Evolutionary conservation across 345 rosid genomes (phyloP), one percentile per base, ranked within the genome.

Genomic region (Eutrema heterophyllum): DNA sequence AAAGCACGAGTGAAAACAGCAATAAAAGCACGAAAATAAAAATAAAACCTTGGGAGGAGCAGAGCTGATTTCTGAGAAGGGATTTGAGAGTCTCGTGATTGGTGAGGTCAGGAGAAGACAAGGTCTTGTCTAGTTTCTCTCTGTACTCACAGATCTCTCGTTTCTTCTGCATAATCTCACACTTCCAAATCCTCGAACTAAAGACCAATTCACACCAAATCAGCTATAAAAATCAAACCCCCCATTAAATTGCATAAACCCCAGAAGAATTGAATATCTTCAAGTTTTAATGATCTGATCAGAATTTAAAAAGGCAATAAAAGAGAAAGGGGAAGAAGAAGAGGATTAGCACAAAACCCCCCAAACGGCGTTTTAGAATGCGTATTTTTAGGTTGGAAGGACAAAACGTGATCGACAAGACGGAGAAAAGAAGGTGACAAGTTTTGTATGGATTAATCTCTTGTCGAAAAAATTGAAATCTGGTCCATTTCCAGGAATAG

Each of bases 81-180:
- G 80, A 65, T 83, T 79, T 86, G 49, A 96, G 82, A 6, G 76
- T 64, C 12, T 86, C 87, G 14, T 70, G 46, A 83, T 83, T 68
- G 30, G 81, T 86, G 78, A 95, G 73, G 32, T 86, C 91, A 68
- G 89, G 81, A 61, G 90, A 92, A 8, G 96, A 87, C 67, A 95
- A 79, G 4, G 99, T 83, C 65, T 77, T 81, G 83, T 95, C 98
- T 32, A 95, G 68, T 81, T 84, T 86, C 43, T 86, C 89, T 83
- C 99, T 82, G 43, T 90, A 92, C 68, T 83, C 85, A 52, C 84
- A 77, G 58, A 90, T 90, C 46, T 81, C 83, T 46, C 64, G 60
- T 65, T 79, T 78, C 69, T 70, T 83, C 55, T 72, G 84, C 97
- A 92, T 95, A 74, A 77, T 81, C 65, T 64, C 61, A 9, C 14